Evolutionary conservation across 306 rosid genomes (phyloP).

Genomic region (Cucumis melo): DNA sequence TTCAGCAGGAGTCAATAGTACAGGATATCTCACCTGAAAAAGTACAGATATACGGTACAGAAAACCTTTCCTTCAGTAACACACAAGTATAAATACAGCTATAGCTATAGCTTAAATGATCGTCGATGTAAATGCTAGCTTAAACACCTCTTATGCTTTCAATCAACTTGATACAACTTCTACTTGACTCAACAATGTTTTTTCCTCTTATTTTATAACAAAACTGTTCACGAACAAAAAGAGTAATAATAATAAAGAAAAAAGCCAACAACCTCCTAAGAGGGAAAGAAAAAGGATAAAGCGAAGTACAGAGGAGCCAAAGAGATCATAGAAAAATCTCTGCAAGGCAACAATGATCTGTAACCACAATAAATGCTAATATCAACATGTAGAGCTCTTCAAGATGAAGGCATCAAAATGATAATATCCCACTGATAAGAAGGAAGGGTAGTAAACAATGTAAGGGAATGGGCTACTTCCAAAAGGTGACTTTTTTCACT

Average conservation of each 20-base stretch:
- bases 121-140: background rate
- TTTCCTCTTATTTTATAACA: background rate
- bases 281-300: background rate
- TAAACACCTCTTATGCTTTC: background rate
- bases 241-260: background rate
- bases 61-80: background rate
- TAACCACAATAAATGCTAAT: background rate
- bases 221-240: background rate
- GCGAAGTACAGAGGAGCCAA: background rate
- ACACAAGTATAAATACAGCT: no score
- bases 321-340: background rate
- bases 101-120: background rate
- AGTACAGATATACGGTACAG: background rate
- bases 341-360: background rate
- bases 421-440: background rate
- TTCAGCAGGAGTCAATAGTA: constrained; percentile 78
- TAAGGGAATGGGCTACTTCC: no score
- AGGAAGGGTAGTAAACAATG: no score
- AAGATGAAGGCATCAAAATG: background rate
- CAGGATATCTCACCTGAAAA: constrained; percentile 94
- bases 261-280: background rate
- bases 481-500: no score
- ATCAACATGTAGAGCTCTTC: background rate
- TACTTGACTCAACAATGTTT: background rate
- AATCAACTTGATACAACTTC: background rate